Base-by-base conservation (phyloP, 768 basidiomycete species). In the Termitomyces heimii region DNA sequence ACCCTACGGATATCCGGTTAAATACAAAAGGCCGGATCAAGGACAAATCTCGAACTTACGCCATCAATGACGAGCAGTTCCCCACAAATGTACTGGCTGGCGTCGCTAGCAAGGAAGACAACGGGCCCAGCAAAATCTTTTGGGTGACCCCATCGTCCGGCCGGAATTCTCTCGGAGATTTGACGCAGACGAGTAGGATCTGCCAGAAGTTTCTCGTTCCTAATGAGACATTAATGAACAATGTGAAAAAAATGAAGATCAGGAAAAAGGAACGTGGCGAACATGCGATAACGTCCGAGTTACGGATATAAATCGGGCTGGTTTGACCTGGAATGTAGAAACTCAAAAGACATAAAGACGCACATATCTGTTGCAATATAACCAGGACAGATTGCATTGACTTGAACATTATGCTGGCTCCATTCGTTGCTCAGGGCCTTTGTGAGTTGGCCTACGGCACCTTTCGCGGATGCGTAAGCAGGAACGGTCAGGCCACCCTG, bases 371-470 rank as follows among this genome's bases (percentile, higher is more conserved):
- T 96, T 28, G 82, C 81, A 65, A 95, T 86, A 71, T 94, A 94
- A 32, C 92, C 93, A 31, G 92, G 92, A 62, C 86, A 86, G 62
- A 96, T 89, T 24, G 81, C 88, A 67, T 95, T 94, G 18, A 95
- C 92, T 69, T 93, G 88, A 53, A 96, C 83, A 62, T 92, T 92
- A 64, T 90, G 82, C 65, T 81, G 79, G 59, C 89, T 88, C 94
- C 94, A 97, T 70, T 96, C 94, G 70, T 97, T 97, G 65, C 88
- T 86, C 65, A 96, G 82, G 2, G 93, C 88, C 72, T 94, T 94
- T 28, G 92, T 92, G 63, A 92, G 76, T 67, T 88, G 88, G 10
- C 89, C 89, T 32, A 92, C 76, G 20, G 90, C 92, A 55, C 92
- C 92, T 69, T 95, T 96, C 9, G 94, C 89, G 4, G 94, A 85